Evolutionary conservation across 352 stramenopile genomes (phyloP).

Genomic region (Globisporangium uncinulatum): DNA sequence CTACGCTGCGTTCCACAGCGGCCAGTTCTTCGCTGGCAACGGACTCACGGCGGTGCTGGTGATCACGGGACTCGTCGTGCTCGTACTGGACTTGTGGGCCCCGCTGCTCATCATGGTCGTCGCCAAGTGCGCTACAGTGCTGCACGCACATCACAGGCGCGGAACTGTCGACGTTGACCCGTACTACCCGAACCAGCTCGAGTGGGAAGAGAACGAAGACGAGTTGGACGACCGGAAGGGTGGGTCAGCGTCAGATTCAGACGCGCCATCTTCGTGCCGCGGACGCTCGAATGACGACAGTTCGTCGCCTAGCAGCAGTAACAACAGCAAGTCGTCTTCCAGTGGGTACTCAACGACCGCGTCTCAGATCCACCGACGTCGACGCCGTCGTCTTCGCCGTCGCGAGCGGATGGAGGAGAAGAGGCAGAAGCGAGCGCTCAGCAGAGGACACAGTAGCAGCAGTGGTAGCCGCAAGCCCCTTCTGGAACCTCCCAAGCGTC

Average conservation of each 20-base stretch:
- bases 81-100: slow-evolving; percentile 63
- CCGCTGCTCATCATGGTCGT: slow-evolving; percentile 64
- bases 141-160: slow-evolving; percentile 51
- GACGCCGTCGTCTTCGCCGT: not conserved
- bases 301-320: slow-evolving; percentile 9
- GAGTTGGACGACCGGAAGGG: slow-evolving; percentile 18
- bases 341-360: slow-evolving; percentile 15
- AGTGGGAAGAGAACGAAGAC: slow-evolving; percentile 43
- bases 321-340: slow-evolving; percentile 9
- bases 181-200: slow-evolving; percentile 62
- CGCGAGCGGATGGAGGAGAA: slow-evolving; percentile 5
- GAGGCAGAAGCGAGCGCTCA: not conserved
- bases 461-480: slow-evolving; percentile 6
- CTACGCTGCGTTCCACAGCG: slow-evolving; percentile 58
- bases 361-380: slow-evolving; percentile 6
- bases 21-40: slow-evolving; percentile 39
- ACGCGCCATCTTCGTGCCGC: slow-evolving; percentile 11
- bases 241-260: not conserved
- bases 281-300: slow-evolving; percentile 1
- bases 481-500: not conserved
- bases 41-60: slow-evolving; percentile 35
- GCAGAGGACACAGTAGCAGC: not conserved
- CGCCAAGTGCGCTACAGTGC: slow-evolving; percentile 38
- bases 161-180: slow-evolving; percentile 52
- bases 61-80: slow-evolving; percentile 31